These are phyloP conservation scores for Sugiyamaella xylanicola DNA, from an alignment of 1,139 yeast genomes.

Conservation along the genomic window DNA sequence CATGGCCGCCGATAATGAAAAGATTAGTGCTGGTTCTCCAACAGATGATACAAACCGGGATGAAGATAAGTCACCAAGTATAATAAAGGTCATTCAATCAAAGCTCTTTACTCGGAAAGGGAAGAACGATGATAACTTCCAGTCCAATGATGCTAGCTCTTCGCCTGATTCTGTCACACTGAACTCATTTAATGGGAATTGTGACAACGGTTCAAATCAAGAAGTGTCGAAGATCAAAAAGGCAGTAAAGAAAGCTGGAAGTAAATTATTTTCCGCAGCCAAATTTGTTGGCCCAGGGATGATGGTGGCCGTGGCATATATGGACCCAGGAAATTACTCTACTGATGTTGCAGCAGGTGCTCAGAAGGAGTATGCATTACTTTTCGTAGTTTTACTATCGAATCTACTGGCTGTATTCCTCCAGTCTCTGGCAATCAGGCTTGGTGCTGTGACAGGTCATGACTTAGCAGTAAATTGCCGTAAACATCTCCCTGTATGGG, in stretches of 20 bases:
- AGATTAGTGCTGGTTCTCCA: neutral
- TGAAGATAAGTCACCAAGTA: neutral
- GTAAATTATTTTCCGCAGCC: neutral
- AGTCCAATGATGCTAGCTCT: neutral
- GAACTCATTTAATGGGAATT: neutral
- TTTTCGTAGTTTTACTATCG: conserved; percentile 67
- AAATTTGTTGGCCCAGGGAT: conserved; percentile 76
- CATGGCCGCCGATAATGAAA: neutral
- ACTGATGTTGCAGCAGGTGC: conserved; percentile 83
- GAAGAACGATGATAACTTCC: neutral
- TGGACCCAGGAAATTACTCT: conserved; percentile 87
- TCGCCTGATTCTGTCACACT: neutral
- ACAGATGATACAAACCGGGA: neutral
- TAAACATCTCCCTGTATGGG: conserved; percentile 60
- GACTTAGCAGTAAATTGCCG: conserved; percentile 75
- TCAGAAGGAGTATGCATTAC: conserved; percentile 58
- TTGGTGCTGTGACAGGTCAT: conserved; percentile 79
- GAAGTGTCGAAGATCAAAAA: neutral
- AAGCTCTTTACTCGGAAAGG: neutral
- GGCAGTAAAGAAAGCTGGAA: neutral
- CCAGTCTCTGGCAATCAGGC: conserved; percentile 69
- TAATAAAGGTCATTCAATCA: neutral
- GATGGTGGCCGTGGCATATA: conserved; percentile 75
- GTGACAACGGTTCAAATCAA: neutral
- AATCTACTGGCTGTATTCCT: conserved; percentile 73